A percentile compares a stretch with the other conserved stretches of the same genome.
These are phyloP conservation scores for Mollisiaceae sp. DNA, from an alignment of 2,329 filamentous ascomycete species.

Conservation along the genomic window DNA sequence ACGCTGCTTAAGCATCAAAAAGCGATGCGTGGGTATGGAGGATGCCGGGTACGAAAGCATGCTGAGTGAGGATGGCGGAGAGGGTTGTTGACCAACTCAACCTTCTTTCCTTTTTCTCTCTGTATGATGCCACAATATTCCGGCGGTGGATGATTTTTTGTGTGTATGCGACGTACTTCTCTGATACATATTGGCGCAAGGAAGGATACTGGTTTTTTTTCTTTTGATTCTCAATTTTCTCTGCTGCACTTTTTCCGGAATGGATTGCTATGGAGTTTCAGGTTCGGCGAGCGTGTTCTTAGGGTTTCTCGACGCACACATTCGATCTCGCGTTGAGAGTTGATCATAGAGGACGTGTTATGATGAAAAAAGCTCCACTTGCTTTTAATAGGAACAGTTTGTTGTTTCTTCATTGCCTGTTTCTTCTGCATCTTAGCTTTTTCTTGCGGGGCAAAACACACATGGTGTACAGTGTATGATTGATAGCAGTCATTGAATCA, in stretches of 20 bases:
- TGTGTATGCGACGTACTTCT: background rate
- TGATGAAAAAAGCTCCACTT: slow-evolving; percentile 14
- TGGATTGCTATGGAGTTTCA: background rate
- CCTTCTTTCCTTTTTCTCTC: background rate
- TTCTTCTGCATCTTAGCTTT: background rate
- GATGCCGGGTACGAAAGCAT: slow-evolving; percentile 66
- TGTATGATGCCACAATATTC: background rate
- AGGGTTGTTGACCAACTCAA: slow-evolving; percentile 36
- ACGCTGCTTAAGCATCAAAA: slow-evolving; percentile 60
- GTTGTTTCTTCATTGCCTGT: background rate
- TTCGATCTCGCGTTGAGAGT: background rate
- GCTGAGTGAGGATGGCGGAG: slow-evolving; percentile 48
- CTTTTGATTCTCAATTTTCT: background rate
- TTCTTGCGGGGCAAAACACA: background rate
- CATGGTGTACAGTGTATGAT: background rate
- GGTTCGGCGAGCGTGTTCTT: background rate
- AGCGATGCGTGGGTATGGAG: slow-evolving; percentile 63
- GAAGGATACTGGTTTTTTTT: background rate
- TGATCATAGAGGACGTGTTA: background rate
- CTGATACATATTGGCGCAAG: slow-evolving; percentile 5
- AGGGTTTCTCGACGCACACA: background rate
- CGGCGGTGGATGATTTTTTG: background rate
- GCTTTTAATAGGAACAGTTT: slow-evolving; percentile 7
- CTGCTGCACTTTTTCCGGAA: slow-evolving; percentile 3
- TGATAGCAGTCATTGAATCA: background rate